Base-by-base conservation (phyloP, 2,329 filamentous ascomycete species). In the Dactylellina leptospora region DNA sequence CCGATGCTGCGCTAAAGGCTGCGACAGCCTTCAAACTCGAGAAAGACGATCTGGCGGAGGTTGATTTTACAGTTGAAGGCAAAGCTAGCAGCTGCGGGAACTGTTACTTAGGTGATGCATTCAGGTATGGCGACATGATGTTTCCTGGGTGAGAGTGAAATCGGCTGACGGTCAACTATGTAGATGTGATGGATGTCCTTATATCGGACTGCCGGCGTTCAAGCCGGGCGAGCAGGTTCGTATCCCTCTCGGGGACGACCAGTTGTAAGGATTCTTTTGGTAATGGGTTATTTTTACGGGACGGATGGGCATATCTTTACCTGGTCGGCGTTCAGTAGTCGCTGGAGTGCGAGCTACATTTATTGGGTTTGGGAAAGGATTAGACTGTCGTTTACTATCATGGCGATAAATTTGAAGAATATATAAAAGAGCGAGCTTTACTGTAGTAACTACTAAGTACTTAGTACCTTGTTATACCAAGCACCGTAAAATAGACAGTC, bases 1-100 rank as follows among this genome's bases (percentile, higher is more conserved):
- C 90, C 28, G 89, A 92, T 77, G 82, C 82, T 48, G 82, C 82
- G 1, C 77, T 76, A 22, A 75, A 76, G 53, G 71, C 75, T 38
- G 73, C 74, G 2, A 71, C 70, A 16, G 75, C 87, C 18, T 82
- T 92, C 74, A 91, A 90, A 81, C 84, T 96, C 55, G 86, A 85
- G 53, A 83, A 87, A 0, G 88, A 91, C 77, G 95, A 99, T 78
- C 82, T 99, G 51, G 88, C 86, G 55, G 93, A 97, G 80, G 85
- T 97, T 6, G 95, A 99, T 81, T 97, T 99, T 79, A 99, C 95
- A 0, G 91, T 97, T n/a, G 86, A 96, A 80, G 95, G 95, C 76
- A 97, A 97, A 83, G 91, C 93, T 4, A 93, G 95, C 60, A 96
- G 91, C 16, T 99, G 95, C 80, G 92, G 92, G 25, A 97, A 93